Percentiles rank a stretch among this genome's conserved stretches.
These are phyloP conservation scores for Linderina pennispora DNA, from an alignment of 192 early-diverging fungal species.

Conservation along the genomic window DNA sequence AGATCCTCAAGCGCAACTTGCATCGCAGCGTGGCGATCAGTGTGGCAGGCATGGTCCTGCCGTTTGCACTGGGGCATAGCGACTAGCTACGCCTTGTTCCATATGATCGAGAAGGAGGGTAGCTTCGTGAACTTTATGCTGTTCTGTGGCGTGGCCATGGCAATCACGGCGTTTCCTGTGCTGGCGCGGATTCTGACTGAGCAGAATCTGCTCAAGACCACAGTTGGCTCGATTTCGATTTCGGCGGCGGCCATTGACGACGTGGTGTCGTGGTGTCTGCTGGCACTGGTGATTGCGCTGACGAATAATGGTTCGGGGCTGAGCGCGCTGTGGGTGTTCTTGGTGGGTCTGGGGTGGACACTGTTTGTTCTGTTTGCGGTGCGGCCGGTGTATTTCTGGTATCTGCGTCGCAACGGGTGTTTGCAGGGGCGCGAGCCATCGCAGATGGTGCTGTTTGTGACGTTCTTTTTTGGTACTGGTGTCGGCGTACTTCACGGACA, in stretches of 20 bases:
- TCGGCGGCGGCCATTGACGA: constrained; percentile 85
- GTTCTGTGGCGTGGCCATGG: constrained; percentile 86
- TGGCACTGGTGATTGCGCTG: constrained; percentile 80
- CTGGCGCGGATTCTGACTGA: constrained; percentile 91
- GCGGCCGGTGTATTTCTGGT: constrained; percentile 52
- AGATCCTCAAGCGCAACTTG: constrained; percentile 50
- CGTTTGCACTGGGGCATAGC: constrained; percentile 75
- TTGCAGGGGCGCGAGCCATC: constrained; percentile 29
- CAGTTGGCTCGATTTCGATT: constrained; percentile 78
- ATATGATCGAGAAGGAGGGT: constrained; percentile 34
- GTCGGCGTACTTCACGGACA: constrained; percentile 76
- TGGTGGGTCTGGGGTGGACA: constrained; percentile 61
- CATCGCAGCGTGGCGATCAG: constrained; percentile 59
- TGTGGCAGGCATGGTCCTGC: constrained; percentile 71
- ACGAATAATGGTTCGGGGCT: constrained; percentile 68
- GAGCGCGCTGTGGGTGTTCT: constrained; percentile 76
- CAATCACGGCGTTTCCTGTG: constrained; percentile 93
- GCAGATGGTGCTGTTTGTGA: constrained; percentile 60
- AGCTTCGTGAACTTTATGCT: constrained; percentile 70
- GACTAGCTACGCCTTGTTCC: constrained; percentile 65
- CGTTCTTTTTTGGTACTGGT: constrained; percentile 63
- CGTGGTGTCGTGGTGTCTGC: constrained; percentile 76
- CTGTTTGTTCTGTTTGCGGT: constrained; percentile 64
- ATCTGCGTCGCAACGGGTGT: constrained; percentile 27
- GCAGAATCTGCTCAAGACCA: constrained; percentile 71